A percentile compares a stretch with the other conserved stretches of the same genome.
These are phyloP conservation scores for Magnusiomyces ingens DNA, from an alignment of 1,139 yeast species.

Conservation along the genomic window DNA sequence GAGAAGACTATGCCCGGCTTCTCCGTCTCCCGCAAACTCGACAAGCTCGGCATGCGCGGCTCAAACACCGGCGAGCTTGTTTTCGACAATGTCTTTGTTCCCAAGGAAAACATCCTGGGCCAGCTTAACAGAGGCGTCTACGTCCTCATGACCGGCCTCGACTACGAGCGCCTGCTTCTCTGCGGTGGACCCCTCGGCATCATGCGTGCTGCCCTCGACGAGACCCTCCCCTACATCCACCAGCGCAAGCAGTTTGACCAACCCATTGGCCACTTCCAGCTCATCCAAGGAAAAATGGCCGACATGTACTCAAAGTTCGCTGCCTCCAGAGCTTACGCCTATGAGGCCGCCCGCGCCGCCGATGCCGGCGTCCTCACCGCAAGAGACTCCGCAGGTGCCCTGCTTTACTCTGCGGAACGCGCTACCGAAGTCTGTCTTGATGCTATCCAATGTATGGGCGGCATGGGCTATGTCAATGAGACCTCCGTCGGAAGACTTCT, in stretches of 20 bases:
- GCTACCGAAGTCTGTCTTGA: slow-evolving; percentile 33
- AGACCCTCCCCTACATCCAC: slow-evolving; percentile 31
- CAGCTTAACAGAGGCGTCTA: slow-evolving; percentile 30
- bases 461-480: slow-evolving; percentile 33
- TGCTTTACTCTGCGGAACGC: slow-evolving; percentile 32
- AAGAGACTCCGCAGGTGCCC: slow-evolving; percentile 33
- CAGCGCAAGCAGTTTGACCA: slow-evolving; percentile 31
- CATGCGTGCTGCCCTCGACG: slow-evolving; percentile 33
- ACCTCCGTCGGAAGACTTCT: slow-evolving; percentile 29
- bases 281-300: slow-evolving; percentile 32
- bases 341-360: slow-evolving; percentile 27
- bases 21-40: slow-evolving; percentile 30
- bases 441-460: slow-evolving; percentile 33
- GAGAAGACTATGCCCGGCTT: slow-evolving; percentile 30
- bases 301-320: slow-evolving; percentile 34
- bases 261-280: slow-evolving; percentile 32
- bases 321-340: slow-evolving; percentile 29
- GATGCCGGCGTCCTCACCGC: slow-evolving; percentile 28
- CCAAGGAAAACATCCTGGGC: slow-evolving; percentile 31
- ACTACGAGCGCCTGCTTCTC: slow-evolving; percentile 31
- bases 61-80: slow-evolving; percentile 33
- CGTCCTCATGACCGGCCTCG: slow-evolving; percentile 32
- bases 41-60: slow-evolving; percentile 33
- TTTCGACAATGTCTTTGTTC: slow-evolving; percentile 31
- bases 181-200: slow-evolving; percentile 33